A percentile compares a stretch with the other conserved stretches of the same genome.
These are phyloP conservation scores for Blastobotrys buckinghamii DNA, from an alignment of 1,139 yeast species.

Conservation along the genomic window DNA sequence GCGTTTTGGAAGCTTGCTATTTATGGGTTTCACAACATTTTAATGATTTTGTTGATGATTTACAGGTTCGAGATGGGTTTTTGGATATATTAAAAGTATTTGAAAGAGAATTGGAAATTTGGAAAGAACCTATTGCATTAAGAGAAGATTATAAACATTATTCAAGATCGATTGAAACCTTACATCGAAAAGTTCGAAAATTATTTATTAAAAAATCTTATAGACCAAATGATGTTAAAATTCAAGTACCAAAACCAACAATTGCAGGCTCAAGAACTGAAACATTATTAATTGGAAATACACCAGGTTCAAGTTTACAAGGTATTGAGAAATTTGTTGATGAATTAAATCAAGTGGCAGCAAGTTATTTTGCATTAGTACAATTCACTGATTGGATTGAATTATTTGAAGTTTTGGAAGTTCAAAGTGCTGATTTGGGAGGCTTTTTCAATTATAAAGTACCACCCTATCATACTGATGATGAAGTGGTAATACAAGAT, in stretches of 20 bases:
- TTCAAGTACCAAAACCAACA: constrained; percentile 24
- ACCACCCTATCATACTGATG: constrained; percentile 44
- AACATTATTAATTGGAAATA: constrained; percentile 21
- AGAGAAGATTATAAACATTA: constrained; percentile 31
- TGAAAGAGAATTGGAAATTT: constrained; percentile 58
- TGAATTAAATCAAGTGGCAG: constrained; percentile 57
- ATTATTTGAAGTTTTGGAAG: constrained; percentile 67
- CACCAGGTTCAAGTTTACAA: constrained; percentile 27
- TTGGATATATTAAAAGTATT: constrained; percentile 62
- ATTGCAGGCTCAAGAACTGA: constrained; percentile 22
- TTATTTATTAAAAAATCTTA: constrained; percentile 73
- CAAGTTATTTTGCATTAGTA: constrained; percentile 54
- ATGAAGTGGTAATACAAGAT: constrained; percentile 58
- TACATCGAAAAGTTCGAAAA: constrained; percentile 66
- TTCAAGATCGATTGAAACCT: constrained; percentile 40
- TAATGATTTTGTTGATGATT: constrained; percentile 66
- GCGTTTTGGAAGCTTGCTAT: constrained; percentile 71
- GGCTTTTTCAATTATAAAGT: constrained; percentile 56
- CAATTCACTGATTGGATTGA: constrained; percentile 74
- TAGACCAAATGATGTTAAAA: constrained; percentile 50
- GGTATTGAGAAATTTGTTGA: constrained; percentile 52
- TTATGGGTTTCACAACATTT: constrained; percentile 70
- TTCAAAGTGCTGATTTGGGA: constrained; percentile 49
- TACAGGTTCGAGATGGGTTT: constrained; percentile 54
- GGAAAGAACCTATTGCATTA: constrained; percentile 40